Evolutionary conservation across 306 rosid genomes (phyloP), one percentile per base, ranked within the genome.

Genomic region (Rosa multiflora): DNA sequence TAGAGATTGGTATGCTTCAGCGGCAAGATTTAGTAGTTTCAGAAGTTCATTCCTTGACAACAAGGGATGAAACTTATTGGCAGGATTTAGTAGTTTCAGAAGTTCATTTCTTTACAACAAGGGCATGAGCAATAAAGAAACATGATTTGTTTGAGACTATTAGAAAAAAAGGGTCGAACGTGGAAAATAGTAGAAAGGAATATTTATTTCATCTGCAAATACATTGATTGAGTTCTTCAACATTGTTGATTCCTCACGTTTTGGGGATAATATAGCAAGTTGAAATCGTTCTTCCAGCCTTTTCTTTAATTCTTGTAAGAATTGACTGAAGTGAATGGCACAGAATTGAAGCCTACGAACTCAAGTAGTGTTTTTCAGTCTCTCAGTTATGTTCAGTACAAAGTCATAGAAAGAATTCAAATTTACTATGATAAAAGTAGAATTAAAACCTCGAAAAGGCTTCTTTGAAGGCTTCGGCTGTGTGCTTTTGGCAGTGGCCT

Each of bases 101-200:
- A 77, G 79, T 55, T 58, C 68, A 53, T 85, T 69, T 63, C 83
- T 71, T 76, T 40, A 26, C 81, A 42, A n/a, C 72, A 73, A 79
- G 52, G 77, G 58, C 4, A 20, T n/a, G 62, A 2, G 4, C 74
- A 74, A 84, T 67, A 80, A 43, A 70, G 52, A 71, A 15, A 55
- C 43, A 48, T 67, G 64, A 58, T 55, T 59, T 37, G 40, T 11
- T 44, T 42, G 37, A 32, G 37, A 32, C 37, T 32, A 32, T 78
- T 2, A 9, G 59, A 1, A 8, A 21, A 15, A 20, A 62, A 12
- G 2, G 3, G 10, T 18, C 1, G 5, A 5, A 15, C 39, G 37
- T 67, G 0, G 26, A 47, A n/a, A 48, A 52, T 29, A 5, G 20
- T 6, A 53, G 76, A 73, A 20, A 29, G 53, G 4, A 51, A 44